Conservation (phyloP, 2,329 filamentous ascomycete genomes). For the Sporothrix mexicana region DNA sequence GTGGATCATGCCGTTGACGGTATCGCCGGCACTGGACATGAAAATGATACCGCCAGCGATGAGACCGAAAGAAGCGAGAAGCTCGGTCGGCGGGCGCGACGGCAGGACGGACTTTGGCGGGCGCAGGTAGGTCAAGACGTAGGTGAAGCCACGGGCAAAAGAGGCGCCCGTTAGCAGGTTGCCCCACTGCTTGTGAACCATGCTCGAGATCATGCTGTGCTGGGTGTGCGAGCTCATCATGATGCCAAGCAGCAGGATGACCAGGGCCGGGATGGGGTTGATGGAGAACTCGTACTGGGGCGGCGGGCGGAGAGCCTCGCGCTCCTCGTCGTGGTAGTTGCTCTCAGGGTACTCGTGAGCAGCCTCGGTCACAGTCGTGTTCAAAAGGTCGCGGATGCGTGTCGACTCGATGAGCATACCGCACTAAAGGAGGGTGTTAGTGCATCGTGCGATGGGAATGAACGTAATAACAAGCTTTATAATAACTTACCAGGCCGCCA, state of each 20-base stretch:
- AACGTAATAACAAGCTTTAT: slow-evolving; percentile 2
- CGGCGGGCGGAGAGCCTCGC: slow-evolving; percentile 61
- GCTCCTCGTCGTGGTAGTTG: slow-evolving; percentile 53
- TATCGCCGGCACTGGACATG: slow-evolving; percentile 85
- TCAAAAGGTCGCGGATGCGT: slow-evolving; percentile 69
- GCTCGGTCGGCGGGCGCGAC: slow-evolving; percentile 84
- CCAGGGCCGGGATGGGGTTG: slow-evolving; percentile 85
- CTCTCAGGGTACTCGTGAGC: slow-evolving; percentile 44
- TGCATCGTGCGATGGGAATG: slow-evolving; percentile 31
- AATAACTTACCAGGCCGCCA: slow-evolving; percentile 74
- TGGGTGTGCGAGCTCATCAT: slow-evolving; percentile 98
- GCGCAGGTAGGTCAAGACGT: slow-evolving; percentile 77
- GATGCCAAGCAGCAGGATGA: slow-evolving; percentile 84
- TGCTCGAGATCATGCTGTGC: slow-evolving; percentile 79
- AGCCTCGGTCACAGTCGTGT: slow-evolving; percentile 54
- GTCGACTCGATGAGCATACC: slow-evolving; percentile 86
- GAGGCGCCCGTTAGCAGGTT: slow-evolving; percentile 81
- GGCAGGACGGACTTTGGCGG: slow-evolving; percentile 82
- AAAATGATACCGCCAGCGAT: slow-evolving; percentile 89
- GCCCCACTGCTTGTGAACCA: slow-evolving; percentile 95
- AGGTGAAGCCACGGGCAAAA: slow-evolving; percentile 77
- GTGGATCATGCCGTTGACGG: slow-evolving; percentile 75
- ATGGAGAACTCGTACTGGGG: slow-evolving; percentile 74
- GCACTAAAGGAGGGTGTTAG: slow-evolving; percentile 52
- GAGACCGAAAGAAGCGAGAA: slow-evolving; percentile 85